These are phyloP conservation scores for Claviceps pusilla DNA, from an alignment of 2,329 filamentous ascomycete species.

Conservation along the genomic window DNA sequence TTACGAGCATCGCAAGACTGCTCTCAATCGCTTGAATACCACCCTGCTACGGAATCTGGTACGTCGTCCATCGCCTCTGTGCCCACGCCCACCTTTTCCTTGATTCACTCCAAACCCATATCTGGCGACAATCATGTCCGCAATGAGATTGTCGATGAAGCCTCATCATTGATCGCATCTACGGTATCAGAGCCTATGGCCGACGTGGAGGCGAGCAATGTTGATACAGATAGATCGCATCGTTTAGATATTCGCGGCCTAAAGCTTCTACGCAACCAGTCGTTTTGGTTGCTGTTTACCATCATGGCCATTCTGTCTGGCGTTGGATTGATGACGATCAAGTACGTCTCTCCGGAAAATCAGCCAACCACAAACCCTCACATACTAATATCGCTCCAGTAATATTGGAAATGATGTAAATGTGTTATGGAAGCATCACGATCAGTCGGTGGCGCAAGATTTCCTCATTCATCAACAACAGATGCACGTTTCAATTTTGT, in stretches of 20 bases:
- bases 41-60: slow-evolving; percentile 45
- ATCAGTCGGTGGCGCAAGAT: slow-evolving; percentile 53
- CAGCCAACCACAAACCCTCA: neutral
- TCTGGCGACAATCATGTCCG: neutral
- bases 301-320: slow-evolving; percentile 86
- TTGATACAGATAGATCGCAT: slow-evolving; percentile 60
- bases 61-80: slow-evolving; percentile 28
- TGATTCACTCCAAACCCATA: neutral
- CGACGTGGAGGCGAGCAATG: slow-evolving; percentile 39
- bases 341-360: slow-evolving; percentile 42
- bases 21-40: slow-evolving; percentile 10
- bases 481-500: slow-evolving; percentile 89
- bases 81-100: neutral
- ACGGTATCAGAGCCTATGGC: slow-evolving; percentile 37
- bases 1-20: neutral
- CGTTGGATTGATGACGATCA: slow-evolving; percentile 96
- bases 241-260: slow-evolving; percentile 84
- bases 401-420: slow-evolving; percentile 88
- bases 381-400: slow-evolving; percentile 28
- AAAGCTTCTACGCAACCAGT: slow-evolving; percentile 51
- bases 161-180: slow-evolving; percentile 65
- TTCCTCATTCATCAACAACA: slow-evolving; percentile 73
- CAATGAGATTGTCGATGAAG: slow-evolving; percentile 43
- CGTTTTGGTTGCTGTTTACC: slow-evolving; percentile 84
- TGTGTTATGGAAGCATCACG: slow-evolving; percentile 77